Base-by-base conservation (phyloP, 2,329 filamentous ascomycete species). In the Beauveria asiatica region DNA sequence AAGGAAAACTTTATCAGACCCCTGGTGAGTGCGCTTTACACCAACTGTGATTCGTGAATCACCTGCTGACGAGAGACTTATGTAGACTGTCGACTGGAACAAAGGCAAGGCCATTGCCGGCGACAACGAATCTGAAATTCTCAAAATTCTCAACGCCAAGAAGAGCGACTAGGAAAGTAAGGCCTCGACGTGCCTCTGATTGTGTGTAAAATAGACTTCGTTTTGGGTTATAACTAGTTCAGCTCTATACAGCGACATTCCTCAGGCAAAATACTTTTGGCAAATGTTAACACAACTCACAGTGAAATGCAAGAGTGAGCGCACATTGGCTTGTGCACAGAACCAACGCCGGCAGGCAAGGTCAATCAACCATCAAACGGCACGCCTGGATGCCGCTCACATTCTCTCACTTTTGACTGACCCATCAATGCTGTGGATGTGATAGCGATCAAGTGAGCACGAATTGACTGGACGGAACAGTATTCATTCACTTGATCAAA, bases 81-180 rank as follows among this genome's bases (percentile, higher is more conserved):
- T 41, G 30, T 64, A 80, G 82, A 76, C 88, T 61, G 93, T 97
- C 57, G 93, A 97, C 72, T 97, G 94, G 94, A 90, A 88, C 71
- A 92, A 93, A 72, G 94, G 92, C 65, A 89, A 85, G 72, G 93
- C 87, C 51, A 79, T 89, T 76, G 78, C 84, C 27, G 90, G 90
- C 21, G 90, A 89, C 55, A 86, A 89, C 65, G 87, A 96, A 77
- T 96, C 91, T 17, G 89, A 93, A 76, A 97, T 97, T 63, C 75
- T 96, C 70, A 91, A 88, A 75, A 80, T 96, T 74, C 74, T 97
- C 57, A 83, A 85, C 61, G 78, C 83, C 61, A 72, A 84, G 59
- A 77, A 76, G 62, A 71, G 70, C 65, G 37, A 60, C 44, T 60
- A 55, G 39, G 13, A 37, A 19, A 23, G 1, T 23, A 37, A 13